These are phyloP conservation scores for Diaporthe australafricana DNA, from an alignment of 2,329 filamentous ascomycete genomes.

Conservation along the genomic window DNA sequence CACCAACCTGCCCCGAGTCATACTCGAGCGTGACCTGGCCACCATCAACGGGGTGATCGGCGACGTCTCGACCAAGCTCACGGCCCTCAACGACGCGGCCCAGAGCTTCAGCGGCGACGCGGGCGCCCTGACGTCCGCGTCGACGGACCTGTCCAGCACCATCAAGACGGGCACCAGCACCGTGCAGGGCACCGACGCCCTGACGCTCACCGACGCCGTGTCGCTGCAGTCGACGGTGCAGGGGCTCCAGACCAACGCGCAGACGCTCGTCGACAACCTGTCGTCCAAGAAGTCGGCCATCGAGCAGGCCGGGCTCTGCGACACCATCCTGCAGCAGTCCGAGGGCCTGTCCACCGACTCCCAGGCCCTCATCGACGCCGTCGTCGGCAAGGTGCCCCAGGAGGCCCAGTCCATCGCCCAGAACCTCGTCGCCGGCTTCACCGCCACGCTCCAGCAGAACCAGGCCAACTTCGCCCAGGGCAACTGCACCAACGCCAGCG, in stretches of 20 bases:
- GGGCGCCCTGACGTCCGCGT: slow-evolving; percentile 43
- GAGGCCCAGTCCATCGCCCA: slow-evolving; percentile 34
- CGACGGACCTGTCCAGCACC: slow-evolving; percentile 34
- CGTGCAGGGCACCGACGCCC: slow-evolving; percentile 50
- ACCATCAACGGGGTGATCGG: slow-evolving; percentile 70
- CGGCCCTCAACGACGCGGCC: slow-evolving; percentile 40
- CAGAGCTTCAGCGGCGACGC: slow-evolving; percentile 45
- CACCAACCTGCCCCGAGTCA: slow-evolving; percentile 27
- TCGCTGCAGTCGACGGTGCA: slow-evolving; percentile 37
- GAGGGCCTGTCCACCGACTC: slow-evolving; percentile 24
- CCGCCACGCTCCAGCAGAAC: slow-evolving; percentile 64
- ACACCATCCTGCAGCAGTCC: slow-evolving; percentile 25
- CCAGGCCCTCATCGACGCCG: slow-evolving; percentile 35
- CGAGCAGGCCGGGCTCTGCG: slow-evolving; percentile 33
- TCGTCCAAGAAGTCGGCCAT: slow-evolving; percentile 32
- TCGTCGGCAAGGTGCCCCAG: slow-evolving; percentile 35
- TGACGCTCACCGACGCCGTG: slow-evolving; percentile 37
- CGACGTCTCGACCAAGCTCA: slow-evolving; percentile 51
- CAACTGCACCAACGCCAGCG: slow-evolving; percentile 62
- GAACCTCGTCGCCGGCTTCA: slow-evolving; percentile 47
- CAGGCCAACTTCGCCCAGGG: slow-evolving; percentile 59
- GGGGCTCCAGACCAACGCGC: slow-evolving; percentile 23
- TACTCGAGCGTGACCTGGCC: slow-evolving; percentile 55
- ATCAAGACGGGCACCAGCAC: slow-evolving; percentile 49
- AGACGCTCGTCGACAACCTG: slow-evolving; percentile 30